Conservation (phyloP, 208 protist species). For the Trypanosoma avium region DNA sequence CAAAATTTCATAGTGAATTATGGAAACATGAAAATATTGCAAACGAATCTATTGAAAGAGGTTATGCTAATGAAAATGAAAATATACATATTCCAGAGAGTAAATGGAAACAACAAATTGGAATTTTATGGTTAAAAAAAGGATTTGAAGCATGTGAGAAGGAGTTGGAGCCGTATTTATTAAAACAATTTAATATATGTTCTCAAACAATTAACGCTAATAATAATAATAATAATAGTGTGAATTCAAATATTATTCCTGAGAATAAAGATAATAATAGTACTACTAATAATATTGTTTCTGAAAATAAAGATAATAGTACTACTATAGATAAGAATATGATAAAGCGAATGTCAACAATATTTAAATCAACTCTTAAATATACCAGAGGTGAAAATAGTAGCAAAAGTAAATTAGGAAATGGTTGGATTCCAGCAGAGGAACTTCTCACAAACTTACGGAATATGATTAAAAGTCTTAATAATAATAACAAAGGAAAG, state of each 20-base stretch:
- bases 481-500: background rate
- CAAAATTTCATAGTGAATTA: constrained; percentile 25
- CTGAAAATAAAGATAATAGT: no score
- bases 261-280: background rate
- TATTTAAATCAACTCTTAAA: background rate
- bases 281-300: background rate
- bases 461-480: background rate
- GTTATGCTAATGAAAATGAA: background rate
- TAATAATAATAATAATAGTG: background rate
- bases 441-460: background rate
- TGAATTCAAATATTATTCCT: background rate
- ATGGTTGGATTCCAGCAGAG: constrained; percentile 8
- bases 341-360: no score
- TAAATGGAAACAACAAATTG: constrained; percentile 13
- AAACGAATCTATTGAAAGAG: constrained; percentile 28
- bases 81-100: background rate
- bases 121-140: constrained; percentile 7
- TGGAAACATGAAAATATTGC: constrained; percentile 29
- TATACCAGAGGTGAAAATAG: background rate
- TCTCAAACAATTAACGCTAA: background rate
- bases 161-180: constrained; percentile 19
- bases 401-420: background rate
- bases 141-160: constrained; percentile 23
- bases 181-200: background rate
- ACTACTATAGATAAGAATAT: no score